Percentiles rank a stretch among this genome's conserved stretches.
Evolutionary conservation across 169 alveolate genomes (phyloP).

Genomic region (Cryptosporidium viatorum): DNA sequence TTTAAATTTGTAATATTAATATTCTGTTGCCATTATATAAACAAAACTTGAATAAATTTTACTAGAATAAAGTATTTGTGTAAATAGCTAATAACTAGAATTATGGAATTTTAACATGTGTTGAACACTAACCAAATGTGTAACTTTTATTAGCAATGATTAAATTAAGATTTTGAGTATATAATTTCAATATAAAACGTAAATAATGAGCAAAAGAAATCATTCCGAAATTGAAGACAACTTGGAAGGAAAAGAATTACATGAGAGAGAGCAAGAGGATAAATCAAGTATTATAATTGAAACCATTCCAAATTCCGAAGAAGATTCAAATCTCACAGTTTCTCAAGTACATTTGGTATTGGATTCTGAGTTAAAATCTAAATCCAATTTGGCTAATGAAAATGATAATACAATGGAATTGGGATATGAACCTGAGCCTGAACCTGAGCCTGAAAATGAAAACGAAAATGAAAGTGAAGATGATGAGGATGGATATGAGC

Average conservation of each 20-base stretch:
- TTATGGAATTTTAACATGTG: background rate
- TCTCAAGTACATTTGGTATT: background rate
- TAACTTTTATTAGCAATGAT: background rate
- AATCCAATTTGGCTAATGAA: background rate
- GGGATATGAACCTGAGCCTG: background rate
- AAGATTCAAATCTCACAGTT: background rate
- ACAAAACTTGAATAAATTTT: no score
- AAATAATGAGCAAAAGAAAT: background rate
- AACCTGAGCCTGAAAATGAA: background rate
- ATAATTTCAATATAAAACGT: background rate
- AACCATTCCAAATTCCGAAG: background rate
- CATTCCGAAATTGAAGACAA: background rate
- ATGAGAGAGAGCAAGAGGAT: background rate
- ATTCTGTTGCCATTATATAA: no score
- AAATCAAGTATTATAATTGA: background rate
- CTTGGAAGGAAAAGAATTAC: background rate
- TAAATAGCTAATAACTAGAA: no score
- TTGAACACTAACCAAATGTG: background rate
- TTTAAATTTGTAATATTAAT: background rate
- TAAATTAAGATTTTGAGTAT: background rate
- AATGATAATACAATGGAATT: background rate
- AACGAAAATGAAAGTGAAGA: constrained; percentile 7
- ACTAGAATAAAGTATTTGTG: background rate
- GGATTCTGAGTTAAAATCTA: background rate
- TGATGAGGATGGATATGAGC: constrained; percentile 71